Evolutionary conservation across 345 rosid species (phyloP).

Genomic region (Cardamine resedifolia): DNA sequence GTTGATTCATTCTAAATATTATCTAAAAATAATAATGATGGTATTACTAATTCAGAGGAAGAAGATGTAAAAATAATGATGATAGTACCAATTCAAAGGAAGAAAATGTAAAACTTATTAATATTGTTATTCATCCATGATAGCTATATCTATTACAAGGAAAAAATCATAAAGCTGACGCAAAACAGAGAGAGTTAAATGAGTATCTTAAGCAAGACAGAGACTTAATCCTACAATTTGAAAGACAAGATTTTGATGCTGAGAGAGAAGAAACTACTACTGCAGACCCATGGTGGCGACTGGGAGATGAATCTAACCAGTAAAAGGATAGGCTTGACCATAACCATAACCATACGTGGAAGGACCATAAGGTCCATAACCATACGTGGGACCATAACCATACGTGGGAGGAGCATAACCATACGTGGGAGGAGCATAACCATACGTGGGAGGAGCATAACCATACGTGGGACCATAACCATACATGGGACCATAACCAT

Average conservation of each 20-base stretch:
- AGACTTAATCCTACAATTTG: not conserved
- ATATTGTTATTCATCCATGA: not conserved
- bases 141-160: not conserved
- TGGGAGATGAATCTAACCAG: not conserved
- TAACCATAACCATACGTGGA: too few relatives aligned
- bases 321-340: slow-evolving; percentile 10
- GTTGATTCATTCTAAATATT: not conserved
- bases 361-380: too few relatives aligned
- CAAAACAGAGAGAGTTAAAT: not conserved
- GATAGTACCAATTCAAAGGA: not conserved
- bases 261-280: not conserved
- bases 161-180: not conserved
- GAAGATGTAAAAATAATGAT: slow-evolving; percentile 10
- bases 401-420: too few relatives aligned
- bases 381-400: too few relatives aligned
- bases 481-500: too few relatives aligned
- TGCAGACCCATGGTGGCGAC: slow-evolving; percentile 16
- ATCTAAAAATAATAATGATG: not conserved
- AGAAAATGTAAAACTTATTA: not conserved
- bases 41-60: not conserved
- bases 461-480: too few relatives aligned
- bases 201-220: not conserved
- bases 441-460: too few relatives aligned
- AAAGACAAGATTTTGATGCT: slow-evolving; percentile 6
- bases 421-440: too few relatives aligned